A percentile compares a stretch with the other conserved stretches of the same genome.
Conservation (phyloP, 2,329 filamentous ascomycete species). For the Ceratocystis cacaofunesta region DNA sequence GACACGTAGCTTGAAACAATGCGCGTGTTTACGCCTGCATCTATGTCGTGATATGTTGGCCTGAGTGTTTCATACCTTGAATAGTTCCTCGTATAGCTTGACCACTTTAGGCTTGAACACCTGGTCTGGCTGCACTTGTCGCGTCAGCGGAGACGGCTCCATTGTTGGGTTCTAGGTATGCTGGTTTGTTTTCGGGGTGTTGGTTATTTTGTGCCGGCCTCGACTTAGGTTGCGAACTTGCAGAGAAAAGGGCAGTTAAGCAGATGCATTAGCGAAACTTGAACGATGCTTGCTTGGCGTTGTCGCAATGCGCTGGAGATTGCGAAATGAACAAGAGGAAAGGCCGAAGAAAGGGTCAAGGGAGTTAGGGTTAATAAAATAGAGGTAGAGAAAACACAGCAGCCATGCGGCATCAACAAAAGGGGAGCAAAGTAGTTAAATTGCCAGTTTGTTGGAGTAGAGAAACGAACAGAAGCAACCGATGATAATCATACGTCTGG, state of each 20-base stretch:
- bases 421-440: not conserved
- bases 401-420: not conserved
- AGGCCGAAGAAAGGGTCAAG: not conserved
- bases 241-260: not conserved
- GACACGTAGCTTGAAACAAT: not conserved
- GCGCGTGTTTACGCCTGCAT: not conserved
- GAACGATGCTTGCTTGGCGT: not conserved
- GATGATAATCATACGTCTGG: not conserved
- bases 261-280: not conserved
- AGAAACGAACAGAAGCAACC: not conserved
- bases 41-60: too few species aligned
- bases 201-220: not conserved
- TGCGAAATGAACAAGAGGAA: not conserved
- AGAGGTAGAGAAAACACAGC: not conserved
- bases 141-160: slow-evolving; percentile 85
- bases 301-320: not conserved
- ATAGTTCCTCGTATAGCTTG: slow-evolving; percentile 70
- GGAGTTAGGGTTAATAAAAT: not conserved
- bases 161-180: slow-evolving; percentile 30
- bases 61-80: slow-evolving; percentile 41
- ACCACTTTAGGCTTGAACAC: slow-evolving; percentile 91
- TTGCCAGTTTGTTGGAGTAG: not conserved
- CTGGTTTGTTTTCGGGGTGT: not conserved
- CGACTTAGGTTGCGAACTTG: not conserved
- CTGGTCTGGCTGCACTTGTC: slow-evolving; percentile 67